Conservation (phyloP, 495 filamentous ascomycete genomes). For the Aspergillus sclerotioniger region DNA sequence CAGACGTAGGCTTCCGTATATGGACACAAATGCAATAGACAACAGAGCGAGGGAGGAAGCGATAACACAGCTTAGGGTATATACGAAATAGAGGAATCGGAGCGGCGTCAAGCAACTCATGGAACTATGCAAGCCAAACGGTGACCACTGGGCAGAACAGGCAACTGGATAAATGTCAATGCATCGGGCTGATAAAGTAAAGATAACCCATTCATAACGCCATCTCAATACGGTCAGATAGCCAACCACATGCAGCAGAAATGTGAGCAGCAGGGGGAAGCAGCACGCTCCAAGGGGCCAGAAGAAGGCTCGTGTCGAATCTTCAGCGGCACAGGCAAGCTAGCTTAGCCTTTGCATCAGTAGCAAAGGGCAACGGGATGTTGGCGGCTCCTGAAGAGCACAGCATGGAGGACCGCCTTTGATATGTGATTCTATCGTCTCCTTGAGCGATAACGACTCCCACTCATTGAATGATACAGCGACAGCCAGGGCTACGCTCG, state of each 20-base stretch:
- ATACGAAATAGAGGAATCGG: constrained; percentile 13
- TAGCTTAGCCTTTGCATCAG: background rate
- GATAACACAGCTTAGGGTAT: constrained; percentile 12
- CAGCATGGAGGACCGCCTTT: background rate
- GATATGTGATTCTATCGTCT: background rate
- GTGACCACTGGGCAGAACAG: too few relatives aligned
- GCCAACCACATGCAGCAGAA: constrained; percentile 3
- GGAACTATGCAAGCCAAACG: constrained; percentile 10
- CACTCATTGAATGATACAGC: constrained; percentile 78
- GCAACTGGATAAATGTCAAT: constrained; percentile 14
- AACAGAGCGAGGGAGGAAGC: background rate
- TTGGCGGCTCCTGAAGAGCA: background rate
- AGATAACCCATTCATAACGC: constrained; percentile 19
- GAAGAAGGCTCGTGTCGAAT: background rate
- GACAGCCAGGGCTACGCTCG: constrained; percentile 66
- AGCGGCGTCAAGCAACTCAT: constrained; percentile 17
- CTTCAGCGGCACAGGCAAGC: background rate
- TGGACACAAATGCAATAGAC: background rate
- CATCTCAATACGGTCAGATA: constrained; percentile 11
- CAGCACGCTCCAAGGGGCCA: background rate
- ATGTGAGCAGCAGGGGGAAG: constrained; percentile 1
- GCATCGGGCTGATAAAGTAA: constrained; percentile 20
- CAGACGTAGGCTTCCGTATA: background rate
- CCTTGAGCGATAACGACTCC: constrained; percentile 39
- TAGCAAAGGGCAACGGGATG: background rate